phyloP scores from a whole-genome alignment of 495 filamentous ascomycete genomes.

The Tuber melanosporum region DNA sequence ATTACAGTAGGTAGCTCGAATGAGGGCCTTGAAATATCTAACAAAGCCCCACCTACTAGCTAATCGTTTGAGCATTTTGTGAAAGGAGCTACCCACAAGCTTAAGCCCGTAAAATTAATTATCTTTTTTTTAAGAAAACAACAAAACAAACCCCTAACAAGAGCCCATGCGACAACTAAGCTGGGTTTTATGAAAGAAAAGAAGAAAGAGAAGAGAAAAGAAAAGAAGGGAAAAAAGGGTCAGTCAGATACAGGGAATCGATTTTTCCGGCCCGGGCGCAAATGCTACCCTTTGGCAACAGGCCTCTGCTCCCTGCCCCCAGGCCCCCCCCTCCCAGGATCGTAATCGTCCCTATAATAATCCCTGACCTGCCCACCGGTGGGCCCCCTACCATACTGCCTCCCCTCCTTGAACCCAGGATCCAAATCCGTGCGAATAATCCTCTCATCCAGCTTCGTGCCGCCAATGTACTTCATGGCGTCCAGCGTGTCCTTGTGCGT shows the following conservation, averaged over 20 bases:
- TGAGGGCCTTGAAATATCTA: not conserved
- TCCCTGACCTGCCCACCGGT: slow-evolving; percentile 95
- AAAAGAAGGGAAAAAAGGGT: not conserved
- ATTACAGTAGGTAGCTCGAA: not conserved
- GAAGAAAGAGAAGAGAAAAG: not conserved
- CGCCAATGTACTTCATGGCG: slow-evolving; percentile 96
- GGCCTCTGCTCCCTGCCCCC: slow-evolving; percentile 46
- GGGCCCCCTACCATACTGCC: slow-evolving; percentile 85
- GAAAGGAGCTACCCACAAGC: not conserved
- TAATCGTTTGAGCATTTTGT: not conserved
- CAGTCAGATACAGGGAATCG: not conserved
- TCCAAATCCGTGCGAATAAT: slow-evolving; percentile 96
- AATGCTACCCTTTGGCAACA: slow-evolving; percentile 8
- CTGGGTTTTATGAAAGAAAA: not conserved
- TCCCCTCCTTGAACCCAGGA: slow-evolving; percentile 88
- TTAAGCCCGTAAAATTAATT: not conserved
- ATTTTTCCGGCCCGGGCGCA: not conserved
- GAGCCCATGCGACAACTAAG: not conserved
- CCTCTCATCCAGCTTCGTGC: slow-evolving; percentile 96
- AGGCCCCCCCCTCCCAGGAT: slow-evolving; percentile 85
- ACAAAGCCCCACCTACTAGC: not conserved
- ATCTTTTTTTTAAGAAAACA: too few species aligned
- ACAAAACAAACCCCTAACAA: not conserved
- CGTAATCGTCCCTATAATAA: slow-evolving; percentile 93
- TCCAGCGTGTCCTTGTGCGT: slow-evolving; percentile 92